phyloP scores from a whole-genome alignment of 1,139 yeast species.

The Kodamaea derodonti region DNA sequence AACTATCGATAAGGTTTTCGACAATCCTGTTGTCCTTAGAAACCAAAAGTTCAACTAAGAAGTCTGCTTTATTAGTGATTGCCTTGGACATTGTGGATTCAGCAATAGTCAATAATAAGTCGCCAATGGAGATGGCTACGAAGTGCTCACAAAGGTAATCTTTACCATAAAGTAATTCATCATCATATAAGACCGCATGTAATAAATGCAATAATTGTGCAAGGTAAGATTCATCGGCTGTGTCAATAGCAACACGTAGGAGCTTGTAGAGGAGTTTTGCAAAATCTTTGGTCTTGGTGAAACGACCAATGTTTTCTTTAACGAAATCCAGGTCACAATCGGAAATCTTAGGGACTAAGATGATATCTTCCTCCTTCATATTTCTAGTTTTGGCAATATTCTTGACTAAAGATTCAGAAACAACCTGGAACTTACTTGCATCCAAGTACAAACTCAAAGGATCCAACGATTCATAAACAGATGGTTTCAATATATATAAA shows the following conservation, averaged over 20 bases:
- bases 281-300: constrained; percentile 50
- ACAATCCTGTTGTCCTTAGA: constrained; percentile 45
- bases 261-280: constrained; percentile 56
- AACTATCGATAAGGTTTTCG: constrained; percentile 50
- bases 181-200: constrained; percentile 62
- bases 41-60: constrained; percentile 47
- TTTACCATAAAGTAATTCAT: constrained; percentile 39
- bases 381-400: constrained; percentile 25
- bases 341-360: constrained; percentile 32
- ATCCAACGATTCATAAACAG: constrained; percentile 30
- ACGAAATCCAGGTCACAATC: constrained; percentile 34
- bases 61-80: constrained; percentile 52
- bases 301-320: constrained; percentile 40
- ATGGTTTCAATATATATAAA: constrained; percentile 42
- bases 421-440: constrained; percentile 30
- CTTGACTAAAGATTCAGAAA: constrained; percentile 29
- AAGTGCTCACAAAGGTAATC: constrained; percentile 41
- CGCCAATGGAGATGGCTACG: constrained; percentile 53
- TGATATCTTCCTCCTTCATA: constrained; percentile 38
- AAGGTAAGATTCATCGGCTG: constrained; percentile 50
- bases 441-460: constrained; percentile 37
- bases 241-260: constrained; percentile 47
- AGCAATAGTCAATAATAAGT: constrained; percentile 47
- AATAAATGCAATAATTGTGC: constrained; percentile 61
- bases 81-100: constrained; percentile 49